Evolutionary conservation across 106 monocot species (phyloP).

Genomic region (Amphibolis antarctica): DNA sequence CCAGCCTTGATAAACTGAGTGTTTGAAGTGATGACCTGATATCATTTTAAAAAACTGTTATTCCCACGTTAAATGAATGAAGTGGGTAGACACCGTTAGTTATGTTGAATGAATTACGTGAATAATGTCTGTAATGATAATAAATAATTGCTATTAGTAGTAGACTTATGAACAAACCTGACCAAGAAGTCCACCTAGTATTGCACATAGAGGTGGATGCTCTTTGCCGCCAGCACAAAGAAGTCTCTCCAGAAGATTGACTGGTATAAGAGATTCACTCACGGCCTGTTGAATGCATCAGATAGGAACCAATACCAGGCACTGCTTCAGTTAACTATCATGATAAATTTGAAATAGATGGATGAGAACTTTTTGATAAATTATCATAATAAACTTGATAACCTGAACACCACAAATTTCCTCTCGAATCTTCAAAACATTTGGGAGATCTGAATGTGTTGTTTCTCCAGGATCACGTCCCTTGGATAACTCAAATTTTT

Average conservation of each 20-base stretch:
- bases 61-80: no score
- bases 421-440: conserved; percentile 46
- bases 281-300: conserved; percentile 30
- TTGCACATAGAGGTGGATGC: conserved; percentile 88
- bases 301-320: conserved; percentile 6
- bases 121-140: no score
- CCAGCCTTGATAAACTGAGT: no score
- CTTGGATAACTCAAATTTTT: conserved; percentile 47
- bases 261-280: conserved; percentile 55
- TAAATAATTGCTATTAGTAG: no score
- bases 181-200: conserved; percentile 84
- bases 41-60: no score
- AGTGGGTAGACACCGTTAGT: no score
- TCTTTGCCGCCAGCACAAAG: conserved; percentile 48
- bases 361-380: no score
- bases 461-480: conserved; percentile 37
- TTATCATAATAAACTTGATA: conserved; percentile 4
- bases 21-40: no score
- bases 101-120: no score
- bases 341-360: conserved; percentile 4
- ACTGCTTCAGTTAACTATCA: background rate
- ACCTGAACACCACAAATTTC: conserved; percentile 72
- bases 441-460: conserved; percentile 43
- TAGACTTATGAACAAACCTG: conserved; percentile 33
- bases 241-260: conserved; percentile 36